Evolutionary conservation across 352 stramenopile genomes (phyloP).

Genomic region (Globisporangium parvum): DNA sequence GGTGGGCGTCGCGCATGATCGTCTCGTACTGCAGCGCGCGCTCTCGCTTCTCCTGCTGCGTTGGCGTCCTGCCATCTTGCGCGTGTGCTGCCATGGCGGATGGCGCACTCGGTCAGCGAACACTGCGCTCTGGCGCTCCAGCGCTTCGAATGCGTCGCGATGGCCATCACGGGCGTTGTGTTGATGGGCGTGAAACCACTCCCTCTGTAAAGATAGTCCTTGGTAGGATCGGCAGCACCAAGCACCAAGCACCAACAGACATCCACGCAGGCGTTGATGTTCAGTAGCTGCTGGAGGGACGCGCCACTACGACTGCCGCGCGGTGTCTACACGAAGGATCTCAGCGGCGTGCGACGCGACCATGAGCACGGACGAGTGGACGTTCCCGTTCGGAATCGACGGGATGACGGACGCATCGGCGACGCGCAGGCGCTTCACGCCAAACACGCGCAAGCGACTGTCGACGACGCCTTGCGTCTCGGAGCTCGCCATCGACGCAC

Average conservation of each 20-base stretch:
- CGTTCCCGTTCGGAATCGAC: constrained; percentile 65
- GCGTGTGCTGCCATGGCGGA: too few relatives aligned
- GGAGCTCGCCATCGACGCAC: constrained; percentile 54
- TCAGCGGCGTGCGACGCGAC: constrained; percentile 44
- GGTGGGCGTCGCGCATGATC: constrained; percentile 24
- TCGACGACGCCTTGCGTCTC: constrained; percentile 49
- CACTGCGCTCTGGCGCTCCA: too few relatives aligned
- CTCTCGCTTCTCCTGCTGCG: background rate
- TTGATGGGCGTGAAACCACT: background rate
- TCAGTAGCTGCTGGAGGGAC: background rate
- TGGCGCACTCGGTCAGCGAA: too few relatives aligned
- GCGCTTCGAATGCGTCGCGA: too few relatives aligned
- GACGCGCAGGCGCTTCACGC: constrained; percentile 48
- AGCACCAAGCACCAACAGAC: too few relatives aligned
- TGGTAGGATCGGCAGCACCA: too few relatives aligned
- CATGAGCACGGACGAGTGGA: constrained; percentile 71
- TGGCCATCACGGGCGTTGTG: too few relatives aligned
- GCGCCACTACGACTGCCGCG: background rate
- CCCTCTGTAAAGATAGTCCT: too few relatives aligned
- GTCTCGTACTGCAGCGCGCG: constrained; percentile 23
- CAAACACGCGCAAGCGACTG: constrained; percentile 52
- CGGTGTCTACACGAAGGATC: constrained; percentile 25
- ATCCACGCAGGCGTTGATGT: too few relatives aligned
- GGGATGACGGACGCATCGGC: constrained; percentile 67
- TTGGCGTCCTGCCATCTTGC: background rate